Evolutionary conservation across 2,329 filamentous ascomycete genomes (phyloP).

Genomic region (Acrodontium crateriforme): DNA sequence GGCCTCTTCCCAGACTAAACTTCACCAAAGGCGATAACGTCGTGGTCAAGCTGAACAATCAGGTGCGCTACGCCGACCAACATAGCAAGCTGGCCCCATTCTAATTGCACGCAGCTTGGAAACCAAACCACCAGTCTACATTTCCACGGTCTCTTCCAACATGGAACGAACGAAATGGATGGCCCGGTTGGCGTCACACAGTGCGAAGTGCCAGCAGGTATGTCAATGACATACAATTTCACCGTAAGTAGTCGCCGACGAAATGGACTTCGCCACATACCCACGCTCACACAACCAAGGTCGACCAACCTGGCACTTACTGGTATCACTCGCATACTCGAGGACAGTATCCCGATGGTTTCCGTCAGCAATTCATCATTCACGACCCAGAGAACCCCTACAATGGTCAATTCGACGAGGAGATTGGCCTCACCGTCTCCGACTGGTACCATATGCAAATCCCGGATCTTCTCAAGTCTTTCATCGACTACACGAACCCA

Average conservation of each 20-base stretch:
- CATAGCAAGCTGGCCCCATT: neutral
- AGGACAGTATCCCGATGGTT: constrained; percentile 53
- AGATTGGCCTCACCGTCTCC: constrained; percentile 53
- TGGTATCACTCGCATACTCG: constrained; percentile 58
- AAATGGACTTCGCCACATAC: too few relatives aligned
- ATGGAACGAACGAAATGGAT: constrained; percentile 62
- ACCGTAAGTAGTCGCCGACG: constrained; percentile 32
- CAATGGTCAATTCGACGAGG: constrained; percentile 41
- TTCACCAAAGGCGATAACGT: constrained; percentile 61
- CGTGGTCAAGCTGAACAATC: constrained; percentile 55
- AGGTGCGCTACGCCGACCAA: constrained; percentile 14
- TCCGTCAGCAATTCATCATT: constrained; percentile 54
- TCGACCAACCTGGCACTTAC: constrained; percentile 39
- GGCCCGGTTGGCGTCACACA: constrained; percentile 55
- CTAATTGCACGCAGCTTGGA: constrained; percentile 27
- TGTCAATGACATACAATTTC: constrained; percentile 54
- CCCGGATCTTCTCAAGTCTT: constrained; percentile 37
- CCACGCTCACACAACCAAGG: constrained; percentile 12
- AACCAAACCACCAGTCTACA: constrained; percentile 56
- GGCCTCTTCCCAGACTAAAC: constrained; percentile 59
- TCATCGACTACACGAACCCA: constrained; percentile 40
- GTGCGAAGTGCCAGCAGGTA: constrained; percentile 50
- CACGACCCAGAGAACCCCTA: constrained; percentile 43
- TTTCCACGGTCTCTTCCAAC: constrained; percentile 67
- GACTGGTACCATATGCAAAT: constrained; percentile 58